These are phyloP conservation scores for Physocladia obscura DNA, from an alignment of 192 early-diverging fungal species.

Conservation along the genomic window DNA sequence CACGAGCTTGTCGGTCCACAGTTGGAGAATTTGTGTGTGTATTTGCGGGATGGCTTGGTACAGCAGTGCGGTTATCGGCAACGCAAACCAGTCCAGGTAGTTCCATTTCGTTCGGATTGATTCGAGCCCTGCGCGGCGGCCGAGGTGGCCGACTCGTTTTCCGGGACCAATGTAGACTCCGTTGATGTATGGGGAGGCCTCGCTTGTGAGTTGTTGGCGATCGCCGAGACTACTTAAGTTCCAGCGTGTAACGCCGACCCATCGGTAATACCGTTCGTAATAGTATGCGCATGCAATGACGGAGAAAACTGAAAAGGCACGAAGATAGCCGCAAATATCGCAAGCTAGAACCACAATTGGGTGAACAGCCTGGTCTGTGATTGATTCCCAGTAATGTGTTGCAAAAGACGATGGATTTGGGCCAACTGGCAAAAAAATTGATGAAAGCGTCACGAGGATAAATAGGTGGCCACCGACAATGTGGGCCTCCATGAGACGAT, in stretches of 20 bases:
- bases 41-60: conserved; percentile 35
- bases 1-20: conserved; percentile 34
- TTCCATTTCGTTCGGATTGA: conserved; percentile 19
- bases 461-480: conserved; percentile 39
- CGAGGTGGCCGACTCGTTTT: conserved; percentile 36
- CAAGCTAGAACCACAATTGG: conserved; percentile 31
- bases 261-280: conserved; percentile 42
- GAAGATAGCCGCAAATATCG: conserved; percentile 32
- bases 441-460: conserved; percentile 29
- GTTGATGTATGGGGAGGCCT: conserved; percentile 2
- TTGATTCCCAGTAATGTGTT: conserved; percentile 19
- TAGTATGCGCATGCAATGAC: conserved; percentile 27
- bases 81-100: conserved; percentile 34
- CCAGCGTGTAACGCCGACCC: conserved; percentile 41
- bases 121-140: conserved; percentile 22
- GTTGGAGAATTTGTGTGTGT: conserved; percentile 33
- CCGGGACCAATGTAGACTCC: conserved; percentile 21
- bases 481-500: conserved; percentile 40
- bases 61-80: conserved; percentile 35
- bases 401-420: neutral
- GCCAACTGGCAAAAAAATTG: conserved; percentile 31
- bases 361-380: conserved; percentile 33
- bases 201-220: conserved; percentile 3
- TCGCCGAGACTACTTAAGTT: conserved; percentile 2
- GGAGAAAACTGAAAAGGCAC: conserved; percentile 16